Evolutionary conservation across 768 basidiomycete genomes (phyloP), one percentile per base, ranked within the genome.

Genomic region (Boletellus emodensis): DNA sequence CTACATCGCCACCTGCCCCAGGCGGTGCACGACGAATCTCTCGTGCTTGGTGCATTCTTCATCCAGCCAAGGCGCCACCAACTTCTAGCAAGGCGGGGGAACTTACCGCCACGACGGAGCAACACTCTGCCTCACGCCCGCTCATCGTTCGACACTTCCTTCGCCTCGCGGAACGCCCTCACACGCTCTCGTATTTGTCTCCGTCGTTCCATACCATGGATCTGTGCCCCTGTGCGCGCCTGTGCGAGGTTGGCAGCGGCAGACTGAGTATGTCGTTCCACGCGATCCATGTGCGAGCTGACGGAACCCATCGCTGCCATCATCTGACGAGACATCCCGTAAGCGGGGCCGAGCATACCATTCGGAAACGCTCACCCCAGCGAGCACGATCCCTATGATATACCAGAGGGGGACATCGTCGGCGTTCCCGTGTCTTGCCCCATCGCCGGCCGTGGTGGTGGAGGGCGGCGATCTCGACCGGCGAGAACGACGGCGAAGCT

Each of bases 231-330:
- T 13, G 64, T 61, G 15, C 81, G 75, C 4, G 83, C 86, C 50
- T 79, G 74, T 0, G 80, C 74, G 17, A 87, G 75, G 54, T 84
- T 85, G 9, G 68, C 66, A 1, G 75, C 78, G 0, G 86, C 87
- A 3, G 69, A 67, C 12, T 64, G 65, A 56, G 61, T 34, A 24
- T 87, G 84, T 0, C 65, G 67, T 53, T 52, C 52, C n/a, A 61
- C 54, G 71, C 71, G 34, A 78, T 76, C 13, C 72, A 60, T 4
- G 69, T 55, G 42, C 56, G 45, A 61, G 60, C 47, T 61, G 3
- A 44, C 35, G 0, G 47, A 51, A 33, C 38, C n/a, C 44, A 49
- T 35, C 11, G 56, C 50, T 3, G 35, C 41, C 12, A 51, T 11
- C 32, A 50, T 34, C 61, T 64, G 46, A 40, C 9, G 3, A 26